Percentiles rank a stretch among this genome's conserved stretches.
phyloP scores from a whole-genome alignment of 2,329 filamentous ascomycete genomes.

The Hypoxylon sp. region DNA sequence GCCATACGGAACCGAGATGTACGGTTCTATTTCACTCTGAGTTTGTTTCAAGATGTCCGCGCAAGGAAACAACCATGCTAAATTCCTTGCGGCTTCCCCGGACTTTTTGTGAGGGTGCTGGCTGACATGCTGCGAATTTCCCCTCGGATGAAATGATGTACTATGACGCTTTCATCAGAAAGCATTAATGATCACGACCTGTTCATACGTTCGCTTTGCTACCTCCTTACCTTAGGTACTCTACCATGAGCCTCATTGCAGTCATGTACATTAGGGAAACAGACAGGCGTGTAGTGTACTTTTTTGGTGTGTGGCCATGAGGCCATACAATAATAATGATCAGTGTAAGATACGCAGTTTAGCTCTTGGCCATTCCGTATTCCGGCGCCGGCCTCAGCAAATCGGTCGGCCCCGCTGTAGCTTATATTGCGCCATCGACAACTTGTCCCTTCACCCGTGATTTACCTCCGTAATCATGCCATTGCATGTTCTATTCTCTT shows the following conservation, averaged over 20 bases:
- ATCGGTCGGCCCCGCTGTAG: conserved; percentile 30
- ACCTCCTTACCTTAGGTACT: background rate
- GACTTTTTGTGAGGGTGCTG: background rate
- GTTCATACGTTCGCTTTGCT: background rate
- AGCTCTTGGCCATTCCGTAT: background rate
- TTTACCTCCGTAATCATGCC: conserved; percentile 27
- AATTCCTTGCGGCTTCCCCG: background rate
- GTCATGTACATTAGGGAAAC: background rate
- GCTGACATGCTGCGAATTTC: background rate
- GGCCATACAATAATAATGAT: conserved; percentile 4
- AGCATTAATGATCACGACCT: background rate
- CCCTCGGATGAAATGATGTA: background rate
- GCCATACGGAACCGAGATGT: background rate
- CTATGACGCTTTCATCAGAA: background rate
- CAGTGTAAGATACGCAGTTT: background rate
- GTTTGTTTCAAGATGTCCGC: background rate
- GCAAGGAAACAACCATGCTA: background rate
- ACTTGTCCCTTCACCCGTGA: conserved; percentile 11
- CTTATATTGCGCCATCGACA: conserved; percentile 39
- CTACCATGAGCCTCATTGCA: background rate
- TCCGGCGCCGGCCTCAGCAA: conserved; percentile 30
- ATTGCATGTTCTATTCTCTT: conserved; percentile 9
- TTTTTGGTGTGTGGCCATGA: background rate
- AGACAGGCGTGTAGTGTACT: background rate
- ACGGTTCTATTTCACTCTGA: background rate